Evolutionary conservation across 495 filamentous ascomycete species (phyloP).

Genomic region (Trypethelium eluteriae): DNA sequence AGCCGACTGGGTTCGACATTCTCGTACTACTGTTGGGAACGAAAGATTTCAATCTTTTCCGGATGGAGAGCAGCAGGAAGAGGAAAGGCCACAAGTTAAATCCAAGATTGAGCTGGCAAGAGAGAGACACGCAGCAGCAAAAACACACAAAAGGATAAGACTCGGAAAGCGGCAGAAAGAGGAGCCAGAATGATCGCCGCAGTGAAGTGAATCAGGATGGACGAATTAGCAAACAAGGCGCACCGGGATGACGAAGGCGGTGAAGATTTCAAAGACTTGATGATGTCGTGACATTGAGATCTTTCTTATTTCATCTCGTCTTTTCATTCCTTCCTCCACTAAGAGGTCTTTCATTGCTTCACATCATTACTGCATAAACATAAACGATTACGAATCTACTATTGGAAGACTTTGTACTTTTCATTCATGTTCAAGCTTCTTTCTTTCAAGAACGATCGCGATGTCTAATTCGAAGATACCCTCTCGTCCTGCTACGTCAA

Average conservation of each 20-base stretch:
- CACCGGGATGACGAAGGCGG: constrained; percentile 8
- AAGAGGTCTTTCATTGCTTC: background rate
- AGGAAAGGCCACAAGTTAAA: constrained; percentile 19
- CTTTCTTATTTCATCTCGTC: background rate
- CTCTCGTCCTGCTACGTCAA: constrained; percentile 14
- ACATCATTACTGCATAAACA: no score
- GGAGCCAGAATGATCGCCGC: background rate
- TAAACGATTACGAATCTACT: background rate
- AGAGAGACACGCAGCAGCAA: constrained; percentile 30
- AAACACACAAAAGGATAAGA: background rate
- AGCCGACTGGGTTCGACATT: constrained; percentile 62
- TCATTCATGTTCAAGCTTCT: background rate
- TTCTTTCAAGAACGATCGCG: constrained; percentile 16
- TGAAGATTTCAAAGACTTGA: background rate
- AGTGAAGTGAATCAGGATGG: background rate
- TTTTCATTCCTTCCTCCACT: background rate
- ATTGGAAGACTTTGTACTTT: background rate
- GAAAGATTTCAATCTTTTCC: constrained; percentile 36
- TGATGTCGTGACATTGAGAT: constrained; percentile 3
- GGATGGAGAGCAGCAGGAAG: constrained; percentile 22
- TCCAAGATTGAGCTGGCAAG: constrained; percentile 34
- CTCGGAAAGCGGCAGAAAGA: background rate
- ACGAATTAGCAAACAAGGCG: background rate
- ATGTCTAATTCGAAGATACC: constrained; percentile 11
- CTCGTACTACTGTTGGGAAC: constrained; percentile 46